Conservation (phyloP, 2,329 filamentous ascomycete genomes). For the Neofusicoccum kwambonambiense region DNA sequence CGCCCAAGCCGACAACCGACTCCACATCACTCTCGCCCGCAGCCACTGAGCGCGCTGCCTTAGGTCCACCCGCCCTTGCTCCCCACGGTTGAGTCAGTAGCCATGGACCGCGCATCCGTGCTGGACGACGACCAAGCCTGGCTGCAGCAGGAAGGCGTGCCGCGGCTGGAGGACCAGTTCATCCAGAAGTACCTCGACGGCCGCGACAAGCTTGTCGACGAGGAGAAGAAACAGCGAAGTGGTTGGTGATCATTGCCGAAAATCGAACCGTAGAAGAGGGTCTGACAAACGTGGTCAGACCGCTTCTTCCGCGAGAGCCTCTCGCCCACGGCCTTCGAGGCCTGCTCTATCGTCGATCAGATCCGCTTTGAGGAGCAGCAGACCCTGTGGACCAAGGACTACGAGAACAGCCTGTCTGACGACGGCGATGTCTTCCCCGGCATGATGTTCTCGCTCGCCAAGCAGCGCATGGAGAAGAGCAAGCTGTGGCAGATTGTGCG, state of each 20-base stretch:
- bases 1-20: not conserved
- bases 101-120: conserved; percentile 12
- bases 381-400: conserved; percentile 71
- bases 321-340: conserved; percentile 74
- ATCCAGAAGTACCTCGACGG: conserved; percentile 79
- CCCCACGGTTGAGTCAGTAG: conserved; percentile 1
- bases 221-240: conserved; percentile 81
- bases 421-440: conserved; percentile 72
- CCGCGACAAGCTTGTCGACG: conserved; percentile 69
- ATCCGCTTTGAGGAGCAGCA: conserved; percentile 76
- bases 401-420: conserved; percentile 68
- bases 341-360: conserved; percentile 74
- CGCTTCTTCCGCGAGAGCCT: conserved; percentile 70
- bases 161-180: conserved; percentile 63
- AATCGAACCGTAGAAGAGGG: conserved; percentile 9
- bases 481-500: conserved; percentile 82
- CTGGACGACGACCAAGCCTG: conserved; percentile 36
- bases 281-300: conserved; percentile 49
- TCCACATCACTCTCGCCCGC: conserved; percentile 1
- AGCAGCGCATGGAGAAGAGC: conserved; percentile 80
- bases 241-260: conserved; percentile 51
- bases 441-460: conserved; percentile 90
- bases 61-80: not conserved
- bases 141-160: conserved; percentile 42
- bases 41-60: conserved; percentile 10